Percentiles rank a stretch among this genome's conserved stretches.
These are phyloP conservation scores for Alternaria triticimaculans DNA, from an alignment of 2,329 filamentous ascomycete species.

Conservation along the genomic window DNA sequence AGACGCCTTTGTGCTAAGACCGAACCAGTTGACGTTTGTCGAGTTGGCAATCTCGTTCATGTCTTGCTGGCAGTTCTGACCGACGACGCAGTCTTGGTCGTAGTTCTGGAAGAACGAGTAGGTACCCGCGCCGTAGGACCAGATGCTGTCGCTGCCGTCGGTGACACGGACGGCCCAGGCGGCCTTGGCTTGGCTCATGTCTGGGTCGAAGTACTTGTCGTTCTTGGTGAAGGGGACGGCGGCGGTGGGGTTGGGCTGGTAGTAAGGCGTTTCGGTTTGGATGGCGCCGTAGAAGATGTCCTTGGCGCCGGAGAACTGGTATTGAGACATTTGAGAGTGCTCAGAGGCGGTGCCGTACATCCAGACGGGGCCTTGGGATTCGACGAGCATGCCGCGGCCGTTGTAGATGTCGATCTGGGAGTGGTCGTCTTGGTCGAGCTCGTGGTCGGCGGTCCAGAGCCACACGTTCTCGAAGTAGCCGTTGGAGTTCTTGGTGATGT, in stretches of 20 bases:
- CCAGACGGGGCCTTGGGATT: constrained; percentile 80
- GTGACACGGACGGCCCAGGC: constrained; percentile 56
- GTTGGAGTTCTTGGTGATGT: constrained; percentile 63
- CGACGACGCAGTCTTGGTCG: constrained; percentile 55
- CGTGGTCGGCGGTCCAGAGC: constrained; percentile 91
- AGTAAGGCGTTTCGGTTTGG: constrained; percentile 76
- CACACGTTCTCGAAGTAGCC: constrained; percentile 88
- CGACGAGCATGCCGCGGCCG: constrained; percentile 81
- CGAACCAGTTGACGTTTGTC: constrained; percentile 55
- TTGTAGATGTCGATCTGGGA: constrained; percentile 85
- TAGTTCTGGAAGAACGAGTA: constrained; percentile 67
- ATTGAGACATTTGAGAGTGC: constrained; percentile 74
- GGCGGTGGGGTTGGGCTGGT: constrained; percentile 69
- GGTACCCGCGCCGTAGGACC: constrained; percentile 60
- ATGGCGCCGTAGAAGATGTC: constrained; percentile 69
- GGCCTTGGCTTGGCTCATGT: constrained; percentile 50
- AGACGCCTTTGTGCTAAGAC: constrained; percentile 56
- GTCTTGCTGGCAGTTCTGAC: constrained; percentile 59
- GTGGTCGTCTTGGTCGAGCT: constrained; percentile 77
- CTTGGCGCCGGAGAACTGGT: constrained; percentile 66
- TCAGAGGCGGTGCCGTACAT: constrained; percentile 71
- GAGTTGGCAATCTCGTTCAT: constrained; percentile 55
- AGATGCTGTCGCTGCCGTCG: constrained; percentile 47
- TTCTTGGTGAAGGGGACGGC: constrained; percentile 62
- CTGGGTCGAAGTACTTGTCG: constrained; percentile 52